These are phyloP conservation scores for Suhomyces prunicola DNA, from an alignment of 805 yeast species.

Conservation along the genomic window DNA sequence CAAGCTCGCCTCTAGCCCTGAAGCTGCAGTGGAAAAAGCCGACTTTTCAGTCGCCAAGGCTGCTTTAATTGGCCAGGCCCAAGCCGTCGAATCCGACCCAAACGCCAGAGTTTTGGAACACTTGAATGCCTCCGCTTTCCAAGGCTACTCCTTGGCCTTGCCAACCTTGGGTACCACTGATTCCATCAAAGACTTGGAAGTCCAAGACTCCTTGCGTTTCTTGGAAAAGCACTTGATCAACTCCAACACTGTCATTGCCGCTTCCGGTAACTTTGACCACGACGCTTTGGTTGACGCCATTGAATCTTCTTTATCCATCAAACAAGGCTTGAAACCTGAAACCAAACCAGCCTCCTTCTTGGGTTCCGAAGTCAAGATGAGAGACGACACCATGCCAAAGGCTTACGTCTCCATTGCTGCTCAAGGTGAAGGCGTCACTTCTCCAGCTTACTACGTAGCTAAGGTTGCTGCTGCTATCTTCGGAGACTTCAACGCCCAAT, in stretches of 20 bases:
- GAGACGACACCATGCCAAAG: slow-evolving; percentile 83
- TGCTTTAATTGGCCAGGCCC: slow-evolving; percentile 45
- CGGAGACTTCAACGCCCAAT: slow-evolving; percentile 52
- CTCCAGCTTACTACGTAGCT: slow-evolving; percentile 67
- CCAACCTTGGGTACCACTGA: slow-evolving; percentile 76
- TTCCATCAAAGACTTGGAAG: slow-evolving; percentile 54
- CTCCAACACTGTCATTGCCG: slow-evolving; percentile 66
- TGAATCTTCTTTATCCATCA: slow-evolving; percentile 47
- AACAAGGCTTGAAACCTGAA: slow-evolving; percentile 50
- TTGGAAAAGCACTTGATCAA: slow-evolving; percentile 55
- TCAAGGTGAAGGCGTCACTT: slow-evolving; percentile 60
- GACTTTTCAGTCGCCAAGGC: slow-evolving; percentile 48
- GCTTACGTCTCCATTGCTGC: slow-evolving; percentile 78
- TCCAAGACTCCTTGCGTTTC: slow-evolving; percentile 56
- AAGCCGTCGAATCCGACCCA: slow-evolving; percentile 54
- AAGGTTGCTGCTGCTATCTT: slow-evolving; percentile 66
- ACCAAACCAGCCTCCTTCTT: slow-evolving; percentile 60
- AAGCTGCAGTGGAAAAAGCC: slow-evolving; percentile 39
- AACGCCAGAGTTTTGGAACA: slow-evolving; percentile 65
- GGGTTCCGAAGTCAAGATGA: slow-evolving; percentile 83
- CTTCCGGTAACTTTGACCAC: slow-evolving; percentile 69
- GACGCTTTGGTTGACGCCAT: slow-evolving; percentile 66
- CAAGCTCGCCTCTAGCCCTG: slow-evolving; percentile 37
- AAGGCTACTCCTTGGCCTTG: slow-evolving; percentile 75
- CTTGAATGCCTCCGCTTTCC: slow-evolving; percentile 81